These are phyloP conservation scores for Mortierella alpina DNA, from an alignment of 192 early-diverging fungal genomes.

Conservation along the genomic window DNA sequence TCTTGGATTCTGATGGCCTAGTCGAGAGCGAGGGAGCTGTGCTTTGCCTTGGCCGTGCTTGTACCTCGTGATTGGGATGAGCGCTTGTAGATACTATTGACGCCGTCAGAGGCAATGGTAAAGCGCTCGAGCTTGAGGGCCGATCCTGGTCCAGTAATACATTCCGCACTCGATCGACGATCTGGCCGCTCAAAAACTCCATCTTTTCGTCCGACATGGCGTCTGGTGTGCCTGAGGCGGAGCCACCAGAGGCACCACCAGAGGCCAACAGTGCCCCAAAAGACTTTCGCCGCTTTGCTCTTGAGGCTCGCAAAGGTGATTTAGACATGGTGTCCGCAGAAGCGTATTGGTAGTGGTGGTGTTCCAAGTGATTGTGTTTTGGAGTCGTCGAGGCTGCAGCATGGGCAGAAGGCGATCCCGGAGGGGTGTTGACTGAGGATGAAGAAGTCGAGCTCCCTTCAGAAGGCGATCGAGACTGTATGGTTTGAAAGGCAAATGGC, in stretches of 20 bases:
- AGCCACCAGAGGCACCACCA: constrained; percentile 26
- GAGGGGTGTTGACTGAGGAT: constrained; percentile 34
- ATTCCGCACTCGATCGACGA: constrained; percentile 40
- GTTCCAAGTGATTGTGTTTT: constrained; percentile 15
- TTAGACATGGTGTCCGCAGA: constrained; percentile 10
- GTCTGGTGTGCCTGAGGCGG: constrained; percentile 1
- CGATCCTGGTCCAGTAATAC: constrained; percentile 24
- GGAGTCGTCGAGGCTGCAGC: background rate
- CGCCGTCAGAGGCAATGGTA: background rate
- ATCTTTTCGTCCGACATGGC: constrained; percentile 33
- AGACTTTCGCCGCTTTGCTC: constrained; percentile 45
- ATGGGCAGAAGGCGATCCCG: constrained; percentile 25
- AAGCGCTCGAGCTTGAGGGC: background rate
- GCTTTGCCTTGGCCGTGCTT: background rate
- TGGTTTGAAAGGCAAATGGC: constrained; percentile 40
- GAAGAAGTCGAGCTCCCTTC: constrained; percentile 29
- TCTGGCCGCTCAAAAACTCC: constrained; percentile 34
- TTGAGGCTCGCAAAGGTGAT: constrained; percentile 31
- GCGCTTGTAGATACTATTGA: background rate
- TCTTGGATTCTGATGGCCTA: no score
- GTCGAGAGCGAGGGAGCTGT: background rate
- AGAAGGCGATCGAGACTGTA: constrained; percentile 42
- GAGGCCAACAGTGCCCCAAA: constrained; percentile 34
- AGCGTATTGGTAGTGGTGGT: constrained; percentile 36
- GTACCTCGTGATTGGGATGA: background rate